These are phyloP conservation scores for Apophysomyces trapeziformis DNA, from an alignment of 371 early-diverging fungal genomes.

Conservation along the genomic window DNA sequence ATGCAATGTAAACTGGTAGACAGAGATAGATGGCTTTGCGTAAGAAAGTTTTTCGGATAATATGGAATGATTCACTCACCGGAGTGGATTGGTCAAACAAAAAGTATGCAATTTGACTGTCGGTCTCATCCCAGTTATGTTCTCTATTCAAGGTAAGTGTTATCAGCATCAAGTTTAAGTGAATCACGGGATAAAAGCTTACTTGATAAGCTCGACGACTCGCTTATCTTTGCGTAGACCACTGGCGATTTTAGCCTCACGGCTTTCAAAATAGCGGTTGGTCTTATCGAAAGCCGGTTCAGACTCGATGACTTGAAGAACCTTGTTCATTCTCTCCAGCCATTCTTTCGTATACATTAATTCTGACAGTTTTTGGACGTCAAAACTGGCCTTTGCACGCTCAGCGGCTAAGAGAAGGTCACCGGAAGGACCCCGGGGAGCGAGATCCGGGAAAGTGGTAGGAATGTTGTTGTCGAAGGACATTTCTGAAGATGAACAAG, in stretches of 20 bases:
- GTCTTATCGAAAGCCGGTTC: conserved; percentile 68
- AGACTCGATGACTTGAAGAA: conserved; percentile 55
- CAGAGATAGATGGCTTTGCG: too few relatives aligned
- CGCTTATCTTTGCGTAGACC: conserved; percentile 61
- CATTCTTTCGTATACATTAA: conserved; percentile 60
- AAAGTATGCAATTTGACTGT: conserved; percentile 45
- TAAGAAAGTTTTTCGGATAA: too few relatives aligned
- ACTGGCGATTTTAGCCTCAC: conserved; percentile 52
- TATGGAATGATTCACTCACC: conserved; percentile 25
- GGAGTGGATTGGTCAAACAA: conserved; percentile 53
- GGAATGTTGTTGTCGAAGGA: conserved; percentile 42
- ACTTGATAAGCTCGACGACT: conserved; percentile 52
- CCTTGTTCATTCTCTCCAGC: conserved; percentile 51
- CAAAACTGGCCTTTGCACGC: conserved; percentile 60
- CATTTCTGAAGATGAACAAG: conserved; percentile 19
- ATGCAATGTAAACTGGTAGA: conserved; percentile 51
- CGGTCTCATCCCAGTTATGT: conserved; percentile 51
- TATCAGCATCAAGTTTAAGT: too few relatives aligned
- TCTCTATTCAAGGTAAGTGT: conserved; percentile 26
- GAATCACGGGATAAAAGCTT: conserved; percentile 16
- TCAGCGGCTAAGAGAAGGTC: conserved; percentile 61
- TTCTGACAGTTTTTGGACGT: conserved; percentile 56
- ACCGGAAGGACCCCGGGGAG: conserved; percentile 61
- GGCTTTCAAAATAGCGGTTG: conserved; percentile 56
- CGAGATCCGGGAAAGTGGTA: conserved; percentile 56